phyloP scores from a whole-genome alignment of 2,329 filamentous ascomycete species.

The Ceratocystis papillata region DNA sequence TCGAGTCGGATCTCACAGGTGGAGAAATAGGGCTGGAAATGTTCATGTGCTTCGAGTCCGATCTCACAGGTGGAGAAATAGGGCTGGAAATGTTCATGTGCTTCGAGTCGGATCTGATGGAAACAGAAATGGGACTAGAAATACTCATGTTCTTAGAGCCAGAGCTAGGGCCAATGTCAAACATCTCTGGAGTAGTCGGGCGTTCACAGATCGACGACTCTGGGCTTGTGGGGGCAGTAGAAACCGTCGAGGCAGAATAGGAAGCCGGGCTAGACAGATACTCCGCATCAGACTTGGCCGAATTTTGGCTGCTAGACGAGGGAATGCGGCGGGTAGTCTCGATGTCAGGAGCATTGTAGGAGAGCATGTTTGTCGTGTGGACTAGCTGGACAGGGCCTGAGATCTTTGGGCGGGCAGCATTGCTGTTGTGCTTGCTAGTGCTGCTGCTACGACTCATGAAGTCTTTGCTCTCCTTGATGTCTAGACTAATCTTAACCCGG shows the following conservation, averaged over 20 bases:
- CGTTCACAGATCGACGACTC: constrained; percentile 49
- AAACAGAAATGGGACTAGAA: neutral
- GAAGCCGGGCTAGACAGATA: constrained; percentile 51
- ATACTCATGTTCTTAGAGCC: neutral
- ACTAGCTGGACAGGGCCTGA: constrained; percentile 77
- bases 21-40: neutral
- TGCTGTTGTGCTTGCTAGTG: constrained; percentile 37
- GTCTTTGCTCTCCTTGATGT: constrained; percentile 36
- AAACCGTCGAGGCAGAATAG: neutral
- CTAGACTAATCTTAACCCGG: constrained; percentile 45
- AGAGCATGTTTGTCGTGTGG: constrained; percentile 92
- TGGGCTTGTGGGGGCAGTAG: constrained; percentile 56
- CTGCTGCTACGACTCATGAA: constrained; percentile 43
- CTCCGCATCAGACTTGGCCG: constrained; percentile 53
- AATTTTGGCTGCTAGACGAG: constrained; percentile 43
- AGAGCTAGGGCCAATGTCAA: constrained; percentile 41
- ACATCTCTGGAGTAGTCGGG: constrained; percentile 50
- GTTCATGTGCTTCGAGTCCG: too few relatives aligned
- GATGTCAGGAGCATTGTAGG: constrained; percentile 86
- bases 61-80: neutral
- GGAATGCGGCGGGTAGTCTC: constrained; percentile 33
- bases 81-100: neutral
- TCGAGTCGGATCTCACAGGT: neutral
- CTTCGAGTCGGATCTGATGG: neutral
- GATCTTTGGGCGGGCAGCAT: constrained; percentile 53